Base-by-base conservation (phyloP, 345 rosid species). In the Brassica juncea region DNA sequence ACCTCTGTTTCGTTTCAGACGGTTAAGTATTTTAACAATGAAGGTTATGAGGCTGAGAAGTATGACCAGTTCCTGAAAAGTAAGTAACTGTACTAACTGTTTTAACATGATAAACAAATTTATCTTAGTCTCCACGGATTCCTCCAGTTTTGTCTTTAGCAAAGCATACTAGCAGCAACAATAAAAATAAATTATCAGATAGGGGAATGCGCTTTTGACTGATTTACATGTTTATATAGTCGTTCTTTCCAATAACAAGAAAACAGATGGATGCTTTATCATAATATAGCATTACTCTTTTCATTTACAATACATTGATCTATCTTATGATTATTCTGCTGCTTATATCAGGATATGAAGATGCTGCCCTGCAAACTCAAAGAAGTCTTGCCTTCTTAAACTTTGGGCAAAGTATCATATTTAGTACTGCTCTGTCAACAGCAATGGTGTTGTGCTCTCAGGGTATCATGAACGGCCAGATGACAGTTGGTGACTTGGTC, bases 401-500 rank as follows among this genome's bases (percentile, higher is more conserved):
- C 79, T 95, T 95, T 87, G 98, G 99, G 64, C 97, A 95, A 82
- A 93, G 86, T 86, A 86, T 92, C 78, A 95, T 93, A 84, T 95
- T 93, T 84, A 95, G 99, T 82, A 81, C 92, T 37, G 97, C 99
- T 83, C 84, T 95, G 35, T 95, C 99, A 62, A 72, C 90, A 10
- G 98, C 98, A 44, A 93, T 95, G 99, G 99, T 95, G 58, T 75
- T 95, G 77, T 95, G 99, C 85, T 88, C 99, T 8, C 87, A 88
- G 64, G 98, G 98, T 60, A 95, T 95, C 73, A 81, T 90, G 89
- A 88, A 74, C 65, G 94, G 98, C 82, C 86, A 86, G 82, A 90
- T 95, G 98, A 91, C 98, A 63, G 89, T 95, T 71, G 98, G 99
- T 77, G 99, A 95, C 86, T 85, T 95, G 99, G 99, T 95, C 84